Evolutionary conservation across 2,329 filamentous ascomycete genomes (phyloP).

Genomic region (Phymatotrichopsis omnivora): DNA sequence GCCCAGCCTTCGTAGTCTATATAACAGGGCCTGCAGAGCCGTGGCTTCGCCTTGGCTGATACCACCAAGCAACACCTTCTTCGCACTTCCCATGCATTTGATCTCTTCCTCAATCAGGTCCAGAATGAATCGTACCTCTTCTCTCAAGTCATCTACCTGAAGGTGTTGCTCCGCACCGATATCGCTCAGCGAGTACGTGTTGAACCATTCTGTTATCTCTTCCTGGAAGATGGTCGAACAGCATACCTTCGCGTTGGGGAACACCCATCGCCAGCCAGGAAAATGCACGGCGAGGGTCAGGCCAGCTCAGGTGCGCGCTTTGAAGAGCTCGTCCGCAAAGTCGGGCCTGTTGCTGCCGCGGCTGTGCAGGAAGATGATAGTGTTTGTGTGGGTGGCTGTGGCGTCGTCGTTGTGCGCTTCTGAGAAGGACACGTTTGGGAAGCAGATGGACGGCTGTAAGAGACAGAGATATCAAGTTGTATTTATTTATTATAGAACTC

Average conservation of each 20-base stretch:
- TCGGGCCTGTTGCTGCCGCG: slow-evolving; percentile 41
- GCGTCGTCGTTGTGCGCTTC: slow-evolving; percentile 28
- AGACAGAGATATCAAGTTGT: too few relatives aligned
- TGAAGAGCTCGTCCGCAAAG: slow-evolving; percentile 41
- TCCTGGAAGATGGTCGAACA: slow-evolving; percentile 38
- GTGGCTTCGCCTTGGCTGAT: slow-evolving; percentile 44
- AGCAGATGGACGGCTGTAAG: too few relatives aligned
- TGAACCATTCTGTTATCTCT: too few relatives aligned
- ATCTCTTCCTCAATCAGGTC: slow-evolving; percentile 36
- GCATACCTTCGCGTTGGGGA: slow-evolving; percentile 37
- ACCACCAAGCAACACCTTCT: slow-evolving; percentile 38
- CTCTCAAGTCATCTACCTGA: slow-evolving; percentile 36
- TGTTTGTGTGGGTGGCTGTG: slow-evolving; percentile 37
- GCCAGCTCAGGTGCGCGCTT: slow-evolving; percentile 33
- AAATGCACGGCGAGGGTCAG: slow-evolving; percentile 32
- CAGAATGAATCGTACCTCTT: slow-evolving; percentile 36
- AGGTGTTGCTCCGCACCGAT: slow-evolving; percentile 35
- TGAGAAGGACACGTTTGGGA: slow-evolving; percentile 5
- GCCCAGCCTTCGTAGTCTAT: slow-evolving; percentile 33
- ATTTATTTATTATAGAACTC: too few relatives aligned
- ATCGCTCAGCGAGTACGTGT: slow-evolving; percentile 38
- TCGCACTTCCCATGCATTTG: slow-evolving; percentile 30
- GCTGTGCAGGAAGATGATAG: slow-evolving; percentile 43
- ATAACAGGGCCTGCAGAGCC: slow-evolving; percentile 36
- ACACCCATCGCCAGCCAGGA: slow-evolving; percentile 28